Conservation (phyloP, 2,329 filamentous ascomycete species). For the Neoscytalidium dimidiatum region DNA sequence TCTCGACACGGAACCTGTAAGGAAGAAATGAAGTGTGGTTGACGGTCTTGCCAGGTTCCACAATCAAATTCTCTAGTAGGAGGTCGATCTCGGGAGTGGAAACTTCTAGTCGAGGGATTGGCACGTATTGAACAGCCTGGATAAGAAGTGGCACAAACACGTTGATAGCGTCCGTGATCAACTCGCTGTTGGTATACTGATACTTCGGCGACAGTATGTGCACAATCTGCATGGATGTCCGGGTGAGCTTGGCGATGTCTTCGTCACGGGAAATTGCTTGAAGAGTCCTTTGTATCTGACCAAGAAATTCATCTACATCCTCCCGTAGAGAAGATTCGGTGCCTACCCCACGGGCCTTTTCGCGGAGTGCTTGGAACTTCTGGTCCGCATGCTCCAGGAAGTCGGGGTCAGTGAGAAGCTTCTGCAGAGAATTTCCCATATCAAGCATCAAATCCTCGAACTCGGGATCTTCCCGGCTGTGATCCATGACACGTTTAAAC, state of each 20-base stretch:
- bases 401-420: conserved; percentile 79
- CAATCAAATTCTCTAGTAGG: conserved; percentile 83
- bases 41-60: conserved; percentile 83
- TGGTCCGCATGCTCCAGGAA: conserved; percentile 79
- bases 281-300: conserved; percentile 68
- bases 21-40: conserved; percentile 89
- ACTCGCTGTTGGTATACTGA: conserved; percentile 65
- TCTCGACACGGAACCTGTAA: conserved; percentile 77
- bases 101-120: conserved; percentile 87
- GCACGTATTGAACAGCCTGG: conserved; percentile 79
- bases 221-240: conserved; percentile 68
- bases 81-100: conserved; percentile 82
- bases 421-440: conserved; percentile 72
- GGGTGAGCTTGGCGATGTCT: conserved; percentile 69
- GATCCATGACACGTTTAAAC: conserved; percentile 70
- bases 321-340: conserved; percentile 68
- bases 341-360: conserved; percentile 60
- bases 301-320: conserved; percentile 72
- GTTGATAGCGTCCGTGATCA: conserved; percentile 74
- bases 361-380: conserved; percentile 61
- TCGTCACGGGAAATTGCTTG: conserved; percentile 70
- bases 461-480: conserved; percentile 75
- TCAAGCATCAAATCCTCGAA: conserved; percentile 78
- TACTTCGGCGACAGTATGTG: conserved; percentile 68
- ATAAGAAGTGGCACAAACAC: conserved; percentile 80